phyloP scores from a whole-genome alignment of 1,139 yeast species.

The Maudiozyma humilis region DNA sequence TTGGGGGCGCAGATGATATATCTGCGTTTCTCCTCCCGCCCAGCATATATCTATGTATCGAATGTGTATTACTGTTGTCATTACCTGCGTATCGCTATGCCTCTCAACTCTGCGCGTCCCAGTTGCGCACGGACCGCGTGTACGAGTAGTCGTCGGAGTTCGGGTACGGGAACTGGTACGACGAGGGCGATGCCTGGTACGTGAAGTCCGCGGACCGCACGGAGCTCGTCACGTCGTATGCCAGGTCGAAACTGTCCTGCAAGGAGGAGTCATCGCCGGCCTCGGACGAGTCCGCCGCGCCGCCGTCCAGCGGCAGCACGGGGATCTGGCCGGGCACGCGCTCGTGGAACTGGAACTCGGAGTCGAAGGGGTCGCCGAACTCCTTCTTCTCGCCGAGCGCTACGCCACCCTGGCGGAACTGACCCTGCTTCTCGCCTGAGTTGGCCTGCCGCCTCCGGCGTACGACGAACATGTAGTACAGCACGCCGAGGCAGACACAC shows the following conservation, averaged over 20 bases:
- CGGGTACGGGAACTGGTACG: not conserved
- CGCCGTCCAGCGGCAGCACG: not conserved
- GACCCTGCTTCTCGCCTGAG: not conserved
- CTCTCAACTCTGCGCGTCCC: not conserved
- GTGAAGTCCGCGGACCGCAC: not conserved
- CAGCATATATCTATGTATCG: not conserved
- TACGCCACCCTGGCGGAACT: too few relatives aligned
- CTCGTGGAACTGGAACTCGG: constrained; percentile 9
- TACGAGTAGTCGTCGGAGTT: constrained; percentile 1
- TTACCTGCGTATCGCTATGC: too few relatives aligned
- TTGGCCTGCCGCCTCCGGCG: not conserved
- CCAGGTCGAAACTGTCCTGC: constrained; percentile 2
- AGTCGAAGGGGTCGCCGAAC: constrained; percentile 8
- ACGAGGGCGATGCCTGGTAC: too few relatives aligned
- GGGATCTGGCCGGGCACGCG: constrained; percentile 1
- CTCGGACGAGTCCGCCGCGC: not conserved
- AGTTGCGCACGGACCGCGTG: constrained; percentile 2
- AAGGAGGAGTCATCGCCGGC: not conserved
- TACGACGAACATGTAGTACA: constrained; percentile 3
- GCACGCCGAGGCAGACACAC: constrained; percentile 2
- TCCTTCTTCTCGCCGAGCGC: constrained; percentile 3
- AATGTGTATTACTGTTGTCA: too few relatives aligned
- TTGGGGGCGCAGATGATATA: not conserved
- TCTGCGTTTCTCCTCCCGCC: too few relatives aligned
- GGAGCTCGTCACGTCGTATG: not conserved